phyloP scores from a whole-genome alignment of 2,329 filamentous ascomycete species.

The Trichophyton verrucosum region DNA sequence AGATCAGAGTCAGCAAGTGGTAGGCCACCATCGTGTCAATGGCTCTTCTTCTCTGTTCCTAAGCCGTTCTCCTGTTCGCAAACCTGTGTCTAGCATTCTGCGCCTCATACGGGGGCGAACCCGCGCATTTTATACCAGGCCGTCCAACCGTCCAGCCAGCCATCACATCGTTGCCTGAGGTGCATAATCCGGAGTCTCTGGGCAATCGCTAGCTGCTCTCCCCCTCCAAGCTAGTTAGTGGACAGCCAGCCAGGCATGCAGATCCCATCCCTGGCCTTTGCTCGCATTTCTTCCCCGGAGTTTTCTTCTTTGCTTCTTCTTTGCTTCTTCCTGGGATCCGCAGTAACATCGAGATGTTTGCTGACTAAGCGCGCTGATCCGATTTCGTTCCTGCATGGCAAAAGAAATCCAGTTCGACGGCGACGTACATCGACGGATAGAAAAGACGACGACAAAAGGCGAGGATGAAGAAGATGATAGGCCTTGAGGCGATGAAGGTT shows the following conservation, averaged over 20 bases:
- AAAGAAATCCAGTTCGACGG: neutral
- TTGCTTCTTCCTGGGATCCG: too few species aligned
- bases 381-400: neutral
- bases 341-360: neutral
- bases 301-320: too few species aligned
- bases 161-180: neutral
- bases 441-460: too few species aligned
- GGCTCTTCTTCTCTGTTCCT: neutral
- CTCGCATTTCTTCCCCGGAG: too few species aligned
- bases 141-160: neutral
- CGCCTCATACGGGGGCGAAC: neutral
- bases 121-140: neutral
- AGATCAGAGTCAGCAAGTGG: neutral
- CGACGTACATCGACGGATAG: neutral
- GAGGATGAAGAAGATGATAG: neutral
- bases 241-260: too few species aligned
- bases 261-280: too few species aligned
- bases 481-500: neutral
- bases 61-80: neutral
- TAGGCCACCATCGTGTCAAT: constrained; percentile 1
- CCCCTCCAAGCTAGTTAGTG: too few species aligned
- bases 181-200: neutral
- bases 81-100: neutral
- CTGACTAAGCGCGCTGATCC: neutral
- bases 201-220: neutral